These are phyloP conservation scores for Ascochyta lentis DNA, from an alignment of 2,329 filamentous ascomycete genomes.

Conservation along the genomic window DNA sequence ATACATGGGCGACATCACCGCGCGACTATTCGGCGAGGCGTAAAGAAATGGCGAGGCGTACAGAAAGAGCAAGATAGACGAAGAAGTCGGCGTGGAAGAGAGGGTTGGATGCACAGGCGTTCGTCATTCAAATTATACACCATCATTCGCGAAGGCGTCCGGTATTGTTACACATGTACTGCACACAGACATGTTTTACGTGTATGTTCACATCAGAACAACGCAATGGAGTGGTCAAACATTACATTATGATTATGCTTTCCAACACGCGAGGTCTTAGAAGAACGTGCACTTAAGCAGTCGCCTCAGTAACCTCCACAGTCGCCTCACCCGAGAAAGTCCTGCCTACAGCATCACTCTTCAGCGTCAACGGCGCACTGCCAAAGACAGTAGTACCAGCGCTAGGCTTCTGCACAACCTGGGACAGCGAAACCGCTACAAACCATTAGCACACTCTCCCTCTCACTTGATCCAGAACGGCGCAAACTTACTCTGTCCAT, in stretches of 20 bases:
- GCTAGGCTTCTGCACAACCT: conserved; percentile 14
- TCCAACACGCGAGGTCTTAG: no score
- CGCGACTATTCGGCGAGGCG: conserved; percentile 80
- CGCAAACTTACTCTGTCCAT: conserved; percentile 15
- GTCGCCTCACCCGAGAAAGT: conserved; percentile 1
- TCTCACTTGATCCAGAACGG: neutral
- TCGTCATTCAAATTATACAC: conserved; percentile 14
- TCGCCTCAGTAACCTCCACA: conserved; percentile 18
- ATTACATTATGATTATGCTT: neutral
- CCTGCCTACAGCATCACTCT: neutral
- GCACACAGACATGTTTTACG: conserved; percentile 6
- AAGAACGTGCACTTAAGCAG: conserved; percentile 9
- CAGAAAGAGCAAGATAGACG: neutral
- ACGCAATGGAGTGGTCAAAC: neutral
- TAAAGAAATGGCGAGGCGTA: conserved; percentile 42
- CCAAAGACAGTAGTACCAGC: conserved; percentile 20
- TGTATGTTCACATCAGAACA: neutral
- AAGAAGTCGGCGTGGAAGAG: neutral
- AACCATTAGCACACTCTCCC: neutral
- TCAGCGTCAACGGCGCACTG: conserved; percentile 4
- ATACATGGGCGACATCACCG: conserved; percentile 89
- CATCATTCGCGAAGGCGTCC: conserved; percentile 23
- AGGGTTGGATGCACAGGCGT: conserved; percentile 16
- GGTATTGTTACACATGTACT: conserved; percentile 13
- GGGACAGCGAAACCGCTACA: conserved; percentile 16